phyloP scores from a whole-genome alignment of 345 rosid species.

The Carallia pectinifolia region DNA sequence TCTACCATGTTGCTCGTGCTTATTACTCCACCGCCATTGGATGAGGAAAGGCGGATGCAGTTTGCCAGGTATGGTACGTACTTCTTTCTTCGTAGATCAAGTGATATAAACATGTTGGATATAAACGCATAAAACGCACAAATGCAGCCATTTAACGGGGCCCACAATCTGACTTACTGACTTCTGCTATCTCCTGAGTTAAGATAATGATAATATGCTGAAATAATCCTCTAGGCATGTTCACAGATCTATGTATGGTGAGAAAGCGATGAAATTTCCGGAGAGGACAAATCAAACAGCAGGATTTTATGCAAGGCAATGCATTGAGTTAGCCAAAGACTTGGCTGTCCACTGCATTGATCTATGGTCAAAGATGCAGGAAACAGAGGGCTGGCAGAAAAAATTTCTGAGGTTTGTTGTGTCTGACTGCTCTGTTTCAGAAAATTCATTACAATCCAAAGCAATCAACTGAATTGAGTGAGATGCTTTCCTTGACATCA shows the following conservation, averaged over 20 bases:
- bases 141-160: no score
- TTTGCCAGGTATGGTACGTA: slow-evolving; percentile 52
- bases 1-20: slow-evolving; percentile 73
- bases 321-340: slow-evolving; percentile 65
- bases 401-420: slow-evolving; percentile 62
- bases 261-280: slow-evolving; percentile 61
- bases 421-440: background rate
- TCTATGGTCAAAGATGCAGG: slow-evolving; percentile 92
- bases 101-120: background rate
- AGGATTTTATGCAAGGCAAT: slow-evolving; percentile 67
- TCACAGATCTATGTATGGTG: slow-evolving; percentile 65
- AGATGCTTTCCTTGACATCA: no score
- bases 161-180: background rate
- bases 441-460: background rate
- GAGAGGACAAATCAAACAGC: slow-evolving; percentile 79
- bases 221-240: slow-evolving; percentile 10
- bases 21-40: slow-evolving; percentile 85
- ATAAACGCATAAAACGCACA: background rate
- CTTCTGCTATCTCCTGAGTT: background rate
- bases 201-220: background rate
- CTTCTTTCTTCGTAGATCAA: background rate
- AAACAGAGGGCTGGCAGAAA: slow-evolving; percentile 76
- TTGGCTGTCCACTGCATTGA: slow-evolving; percentile 52
- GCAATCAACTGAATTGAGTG: background rate
- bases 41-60: slow-evolving; percentile 56